phyloP scores from a whole-genome alignment of 305 asterid species.

The Fraxinus sp. region DNA sequence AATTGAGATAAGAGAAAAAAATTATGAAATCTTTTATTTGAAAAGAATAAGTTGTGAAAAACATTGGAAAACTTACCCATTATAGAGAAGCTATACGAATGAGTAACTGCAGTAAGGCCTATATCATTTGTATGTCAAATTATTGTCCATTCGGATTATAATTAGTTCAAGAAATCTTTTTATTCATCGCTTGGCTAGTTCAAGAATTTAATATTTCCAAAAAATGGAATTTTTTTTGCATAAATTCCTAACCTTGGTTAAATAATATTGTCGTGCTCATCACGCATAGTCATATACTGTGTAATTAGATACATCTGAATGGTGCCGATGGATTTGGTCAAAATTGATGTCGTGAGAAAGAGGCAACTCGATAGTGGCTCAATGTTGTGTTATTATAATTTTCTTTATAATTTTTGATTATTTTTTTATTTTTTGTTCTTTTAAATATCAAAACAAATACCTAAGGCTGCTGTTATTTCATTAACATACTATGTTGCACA shows the following conservation, averaged over 20 bases:
- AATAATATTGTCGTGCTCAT: neutral
- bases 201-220: neutral
- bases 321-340: neutral
- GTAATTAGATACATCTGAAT: neutral
- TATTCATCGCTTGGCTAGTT: neutral
- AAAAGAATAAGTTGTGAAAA: neutral
- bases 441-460: neutral
- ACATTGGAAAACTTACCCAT: neutral
- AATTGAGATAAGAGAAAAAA: neutral
- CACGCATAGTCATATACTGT: neutral
- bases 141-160: neutral
- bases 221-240: neutral
- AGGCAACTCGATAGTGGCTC: conserved; percentile 1
- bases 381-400: neutral
- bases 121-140: neutral
- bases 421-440: neutral
- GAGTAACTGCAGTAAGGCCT: neutral
- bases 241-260: neutral
- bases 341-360: neutral
- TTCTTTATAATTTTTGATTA: neutral
- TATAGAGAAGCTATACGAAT: neutral
- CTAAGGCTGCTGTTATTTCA: neutral
- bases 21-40: neutral
- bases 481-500: neutral
- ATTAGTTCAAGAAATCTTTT: neutral